Evolutionary conservation across 73 alveolate genomes (phyloP).

Genomic region (Diophrys sp.): DNA sequence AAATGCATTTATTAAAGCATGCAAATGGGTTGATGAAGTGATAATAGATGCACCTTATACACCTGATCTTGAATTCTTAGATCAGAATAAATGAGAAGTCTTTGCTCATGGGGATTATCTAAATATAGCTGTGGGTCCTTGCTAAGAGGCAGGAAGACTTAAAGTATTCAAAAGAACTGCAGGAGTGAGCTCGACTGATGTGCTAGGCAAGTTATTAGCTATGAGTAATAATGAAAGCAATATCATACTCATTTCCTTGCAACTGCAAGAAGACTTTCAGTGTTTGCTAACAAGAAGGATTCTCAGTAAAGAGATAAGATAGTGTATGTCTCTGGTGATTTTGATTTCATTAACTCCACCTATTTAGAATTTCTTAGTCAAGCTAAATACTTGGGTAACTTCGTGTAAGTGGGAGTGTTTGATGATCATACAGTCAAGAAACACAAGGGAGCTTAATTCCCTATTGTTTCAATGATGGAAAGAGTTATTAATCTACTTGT

Average conservation of each 20-base stretch:
- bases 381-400: conserved; percentile 96
- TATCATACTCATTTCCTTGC: conserved; percentile 79
- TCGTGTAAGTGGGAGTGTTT: conserved; percentile 95
- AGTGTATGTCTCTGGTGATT: conserved; percentile 94
- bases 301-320: conserved; percentile 89
- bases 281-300: conserved; percentile 76
- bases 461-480: conserved; percentile 88
- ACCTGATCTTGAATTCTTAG: conserved; percentile 81
- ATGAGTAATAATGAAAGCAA: conserved; percentile 79
- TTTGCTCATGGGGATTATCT: conserved; percentile 98
- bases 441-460: conserved; percentile 85
- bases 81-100: conserved; percentile 83
- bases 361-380: conserved; percentile 90
- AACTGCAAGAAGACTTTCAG: conserved; percentile 93
- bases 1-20: conserved; percentile 82
- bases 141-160: conserved; percentile 79
- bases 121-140: conserved; percentile 74
- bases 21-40: conserved; percentile 98
- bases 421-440: conserved; percentile 84
- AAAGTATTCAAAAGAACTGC: conserved; percentile 96
- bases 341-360: conserved; percentile 89
- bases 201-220: conserved; percentile 90
- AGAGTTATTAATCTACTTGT: conserved; percentile 91
- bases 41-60: conserved; percentile 86
- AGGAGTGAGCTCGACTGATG: conserved; percentile 96